phyloP scores from a whole-genome alignment of 768 basidiomycete species.

The Sarcodon aspratus region DNA sequence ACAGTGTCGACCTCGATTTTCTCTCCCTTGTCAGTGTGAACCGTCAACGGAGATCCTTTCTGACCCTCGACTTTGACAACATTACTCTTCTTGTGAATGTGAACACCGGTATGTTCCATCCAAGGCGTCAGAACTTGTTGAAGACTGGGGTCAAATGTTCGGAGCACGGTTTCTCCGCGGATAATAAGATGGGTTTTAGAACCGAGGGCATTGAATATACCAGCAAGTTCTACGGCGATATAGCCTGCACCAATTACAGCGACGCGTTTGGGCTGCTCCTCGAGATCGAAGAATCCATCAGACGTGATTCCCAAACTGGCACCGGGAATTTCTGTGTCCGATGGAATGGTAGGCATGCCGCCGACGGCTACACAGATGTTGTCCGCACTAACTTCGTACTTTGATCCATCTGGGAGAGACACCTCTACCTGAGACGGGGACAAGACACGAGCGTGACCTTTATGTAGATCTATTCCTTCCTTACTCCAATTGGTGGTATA shows the following conservation, averaged over 20 bases:
- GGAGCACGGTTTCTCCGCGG: slow-evolving; percentile 78
- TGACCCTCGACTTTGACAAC: slow-evolving; percentile 68
- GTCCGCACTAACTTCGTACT: slow-evolving; percentile 65
- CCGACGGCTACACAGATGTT: slow-evolving; percentile 81
- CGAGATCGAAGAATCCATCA: slow-evolving; percentile 93
- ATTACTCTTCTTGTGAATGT: slow-evolving; percentile 70
- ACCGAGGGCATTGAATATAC: slow-evolving; percentile 84
- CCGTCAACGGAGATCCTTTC: slow-evolving; percentile 59
- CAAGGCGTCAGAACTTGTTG: slow-evolving; percentile 79
- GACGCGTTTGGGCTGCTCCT: slow-evolving; percentile 84
- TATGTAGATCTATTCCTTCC: slow-evolving; percentile 82
- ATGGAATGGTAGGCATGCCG: slow-evolving; percentile 71
- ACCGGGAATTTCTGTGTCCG: slow-evolving; percentile 75
- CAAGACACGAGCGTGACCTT: slow-evolving; percentile 64
- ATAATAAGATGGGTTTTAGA: slow-evolving; percentile 90
- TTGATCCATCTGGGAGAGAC: slow-evolving; percentile 50
- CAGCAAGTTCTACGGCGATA: slow-evolving; percentile 95
- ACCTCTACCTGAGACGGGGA: slow-evolving; percentile 67
- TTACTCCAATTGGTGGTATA: slow-evolving; percentile 84
- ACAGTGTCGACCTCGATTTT: slow-evolving; percentile 77
- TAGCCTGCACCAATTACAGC: slow-evolving; percentile 96
- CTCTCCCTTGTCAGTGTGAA: slow-evolving; percentile 68
- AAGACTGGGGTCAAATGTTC: slow-evolving; percentile 84
- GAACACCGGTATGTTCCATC: slow-evolving; percentile 93
- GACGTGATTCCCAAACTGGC: slow-evolving; percentile 85